A percentile compares a stretch with the other conserved stretches of the same genome.
Evolutionary conservation across 2,329 filamentous ascomycete genomes (phyloP).

Genomic region (Pseudogymnoascus sp.): DNA sequence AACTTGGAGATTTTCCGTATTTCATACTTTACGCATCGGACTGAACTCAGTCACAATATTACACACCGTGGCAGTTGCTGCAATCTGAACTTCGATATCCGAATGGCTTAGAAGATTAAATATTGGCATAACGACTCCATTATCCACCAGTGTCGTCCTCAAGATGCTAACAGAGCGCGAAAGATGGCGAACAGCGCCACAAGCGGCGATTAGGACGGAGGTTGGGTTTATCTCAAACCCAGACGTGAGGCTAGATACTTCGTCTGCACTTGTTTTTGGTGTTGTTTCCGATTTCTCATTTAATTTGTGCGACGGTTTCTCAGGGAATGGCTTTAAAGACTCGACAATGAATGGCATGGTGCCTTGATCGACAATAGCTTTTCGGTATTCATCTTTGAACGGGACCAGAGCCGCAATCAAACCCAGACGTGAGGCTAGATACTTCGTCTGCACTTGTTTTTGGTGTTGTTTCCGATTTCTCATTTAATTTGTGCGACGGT

Average conservation of each 20-base stretch:
- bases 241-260: slow-evolving; percentile 12
- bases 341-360: slow-evolving; percentile 75
- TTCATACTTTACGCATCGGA: slow-evolving; percentile 75
- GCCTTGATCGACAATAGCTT: slow-evolving; percentile 74
- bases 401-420: slow-evolving; percentile 75
- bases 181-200: slow-evolving; percentile 71
- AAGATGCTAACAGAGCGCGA: slow-evolving; percentile 79
- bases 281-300: slow-evolving; percentile 32
- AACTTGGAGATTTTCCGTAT: not conserved
- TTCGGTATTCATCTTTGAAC: slow-evolving; percentile 77
- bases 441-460: slow-evolving; percentile 15
- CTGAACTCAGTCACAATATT: slow-evolving; percentile 86
- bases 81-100: slow-evolving; percentile 73
- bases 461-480: slow-evolving; percentile 30
- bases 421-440: slow-evolving; percentile 9
- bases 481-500: slow-evolving; percentile 33
- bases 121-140: slow-evolving; percentile 70
- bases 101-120: slow-evolving; percentile 67
- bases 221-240: slow-evolving; percentile 67
- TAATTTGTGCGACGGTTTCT: slow-evolving; percentile 37
- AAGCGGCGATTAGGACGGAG: slow-evolving; percentile 75
- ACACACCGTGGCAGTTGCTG: slow-evolving; percentile 74
- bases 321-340: slow-evolving; percentile 61
- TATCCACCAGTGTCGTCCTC: slow-evolving; percentile 80
- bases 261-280: slow-evolving; percentile 15